phyloP scores from a whole-genome alignment of 495 filamentous ascomycete genomes.

The Daldinia caldariorum region DNA sequence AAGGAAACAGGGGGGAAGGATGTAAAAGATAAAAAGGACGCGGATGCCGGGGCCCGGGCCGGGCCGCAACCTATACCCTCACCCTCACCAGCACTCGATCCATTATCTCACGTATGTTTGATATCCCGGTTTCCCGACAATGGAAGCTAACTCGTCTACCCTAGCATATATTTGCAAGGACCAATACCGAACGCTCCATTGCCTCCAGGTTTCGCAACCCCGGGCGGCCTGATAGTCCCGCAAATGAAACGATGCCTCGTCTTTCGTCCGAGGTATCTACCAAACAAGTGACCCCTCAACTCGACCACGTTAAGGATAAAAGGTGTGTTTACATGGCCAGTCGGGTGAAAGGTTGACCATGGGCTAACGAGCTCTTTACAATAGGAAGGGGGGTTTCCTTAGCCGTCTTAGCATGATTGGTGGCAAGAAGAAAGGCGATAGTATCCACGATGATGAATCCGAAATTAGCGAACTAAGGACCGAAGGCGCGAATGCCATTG shows the following conservation, averaged over 20 bases:
- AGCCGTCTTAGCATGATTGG: conserved; percentile 82
- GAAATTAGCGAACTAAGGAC: conserved; percentile 74
- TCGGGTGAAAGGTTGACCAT: conserved; percentile 20
- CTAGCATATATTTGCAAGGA: conserved; percentile 81
- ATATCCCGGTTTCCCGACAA: conserved; percentile 6
- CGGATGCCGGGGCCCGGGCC: conserved; percentile 28
- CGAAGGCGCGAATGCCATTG: conserved; percentile 81
- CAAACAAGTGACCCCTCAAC: conserved; percentile 42
- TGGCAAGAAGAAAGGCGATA: conserved; percentile 72
- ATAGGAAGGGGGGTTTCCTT: conserved; percentile 87
- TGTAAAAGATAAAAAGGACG: conserved; percentile 42
- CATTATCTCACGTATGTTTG: conserved; percentile 58
- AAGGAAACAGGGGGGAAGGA: conserved; percentile 40
- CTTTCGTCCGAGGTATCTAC: conserved; percentile 50
- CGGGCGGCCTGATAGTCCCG: conserved; percentile 62
- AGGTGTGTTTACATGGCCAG: conserved; percentile 62
- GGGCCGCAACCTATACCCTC: conserved; percentile 34
- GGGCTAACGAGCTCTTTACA: conserved; percentile 38
- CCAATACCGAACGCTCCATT: conserved; percentile 77
- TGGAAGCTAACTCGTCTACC: conserved; percentile 12
- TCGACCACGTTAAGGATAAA: conserved; percentile 67
- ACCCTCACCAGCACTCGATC: conserved; percentile 53
- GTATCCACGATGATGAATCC: conserved; percentile 73
- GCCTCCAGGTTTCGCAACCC: conserved; percentile 71
- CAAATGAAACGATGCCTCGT: conserved; percentile 52